Evolutionary conservation across 805 yeast species (phyloP).

Genomic region (Pichia pseudocactophila): DNA sequence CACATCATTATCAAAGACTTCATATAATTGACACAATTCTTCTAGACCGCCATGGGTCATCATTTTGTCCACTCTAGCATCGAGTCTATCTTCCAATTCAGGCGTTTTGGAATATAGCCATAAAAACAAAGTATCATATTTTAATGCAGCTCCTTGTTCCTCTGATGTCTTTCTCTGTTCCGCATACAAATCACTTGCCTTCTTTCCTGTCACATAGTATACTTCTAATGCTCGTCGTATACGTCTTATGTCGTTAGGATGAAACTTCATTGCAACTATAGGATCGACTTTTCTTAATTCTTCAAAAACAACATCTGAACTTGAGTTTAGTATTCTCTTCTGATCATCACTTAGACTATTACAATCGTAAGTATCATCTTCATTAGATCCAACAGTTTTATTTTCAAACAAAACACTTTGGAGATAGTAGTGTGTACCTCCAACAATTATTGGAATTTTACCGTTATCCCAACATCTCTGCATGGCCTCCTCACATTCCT

Average conservation of each 20-base stretch:
- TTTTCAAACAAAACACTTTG: slow-evolving; percentile 70
- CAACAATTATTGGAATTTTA: slow-evolving; percentile 80
- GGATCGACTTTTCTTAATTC: slow-evolving; percentile 56
- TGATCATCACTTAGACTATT: slow-evolving; percentile 27
- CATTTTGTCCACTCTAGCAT: slow-evolving; percentile 80
- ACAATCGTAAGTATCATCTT: slow-evolving; percentile 9
- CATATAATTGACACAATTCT: slow-evolving; percentile 58
- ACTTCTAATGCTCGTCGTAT: slow-evolving; percentile 77
- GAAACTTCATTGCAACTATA: slow-evolving; percentile 66
- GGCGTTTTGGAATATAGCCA: slow-evolving; percentile 74
- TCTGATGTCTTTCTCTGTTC: slow-evolving; percentile 41
- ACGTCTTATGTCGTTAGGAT: slow-evolving; percentile 82
- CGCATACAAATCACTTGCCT: slow-evolving; percentile 62
- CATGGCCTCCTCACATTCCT: slow-evolving; percentile 58
- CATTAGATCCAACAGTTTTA: slow-evolving; percentile 38
- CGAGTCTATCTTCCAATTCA: slow-evolving; percentile 54
- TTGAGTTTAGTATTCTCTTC: slow-evolving; percentile 42
- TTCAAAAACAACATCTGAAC: slow-evolving; percentile 40
- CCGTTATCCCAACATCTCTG: slow-evolving; percentile 56
- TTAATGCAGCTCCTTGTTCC: slow-evolving; percentile 37
- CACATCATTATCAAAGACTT: slow-evolving; percentile 27
- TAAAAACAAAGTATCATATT: slow-evolving; percentile 55
- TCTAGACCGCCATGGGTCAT: slow-evolving; percentile 54
- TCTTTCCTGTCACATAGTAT: slow-evolving; percentile 52
- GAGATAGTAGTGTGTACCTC: slow-evolving; percentile 92